Evolutionary conservation across 805 yeast species (phyloP), one percentile per base, ranked within the genome.

Genomic region (Kodamaea neixiangensis): DNA sequence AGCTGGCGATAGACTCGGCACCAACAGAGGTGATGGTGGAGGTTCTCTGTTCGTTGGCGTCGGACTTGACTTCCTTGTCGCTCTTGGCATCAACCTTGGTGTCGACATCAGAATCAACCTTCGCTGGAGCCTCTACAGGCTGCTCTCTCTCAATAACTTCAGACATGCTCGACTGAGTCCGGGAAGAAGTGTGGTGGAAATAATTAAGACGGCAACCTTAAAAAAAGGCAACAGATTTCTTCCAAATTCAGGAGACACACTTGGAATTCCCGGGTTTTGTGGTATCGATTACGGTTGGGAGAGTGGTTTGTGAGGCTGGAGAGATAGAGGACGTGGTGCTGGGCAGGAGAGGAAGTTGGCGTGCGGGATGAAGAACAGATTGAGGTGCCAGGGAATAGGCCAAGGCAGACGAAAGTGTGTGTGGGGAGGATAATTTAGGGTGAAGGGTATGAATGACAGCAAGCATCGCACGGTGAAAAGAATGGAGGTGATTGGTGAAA

Each of bases 101-200:
- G 9, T 22, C 29, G 9, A 22, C 29, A 6, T 22, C 9, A 22
- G 29, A 22, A 22, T 22, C 29, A 22, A 22, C 29, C 7, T 25
- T 25, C 31, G 11, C 7, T 25, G 31, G 31, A 25, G 31, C 19
- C 21, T 53, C 55, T 35, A 48, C 41, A 17, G 41, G 41, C 41
- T 37, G 9, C 11, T 37, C 41, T 37, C 19, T 20, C 40, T 58
- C 59, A 47, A 42, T 48, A 19, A 58, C 57, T 49, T 59, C 59
- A 44, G 63, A 59, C 63, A 59, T 59, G 41, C 15, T 25, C 18
- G 21, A 15, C 22, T 31, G 37, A 21, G 34, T 29, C 4, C 14
- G 49, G 18, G 29, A 40, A 42, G 39, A 39, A 47, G 21, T 21
- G 45, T 47, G 45, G 43, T 47, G 39, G 31, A 37, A 21, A 39